These are phyloP conservation scores for Stemphylium beticola DNA, from an alignment of 2,329 filamentous ascomycete species.

Conservation along the genomic window DNA sequence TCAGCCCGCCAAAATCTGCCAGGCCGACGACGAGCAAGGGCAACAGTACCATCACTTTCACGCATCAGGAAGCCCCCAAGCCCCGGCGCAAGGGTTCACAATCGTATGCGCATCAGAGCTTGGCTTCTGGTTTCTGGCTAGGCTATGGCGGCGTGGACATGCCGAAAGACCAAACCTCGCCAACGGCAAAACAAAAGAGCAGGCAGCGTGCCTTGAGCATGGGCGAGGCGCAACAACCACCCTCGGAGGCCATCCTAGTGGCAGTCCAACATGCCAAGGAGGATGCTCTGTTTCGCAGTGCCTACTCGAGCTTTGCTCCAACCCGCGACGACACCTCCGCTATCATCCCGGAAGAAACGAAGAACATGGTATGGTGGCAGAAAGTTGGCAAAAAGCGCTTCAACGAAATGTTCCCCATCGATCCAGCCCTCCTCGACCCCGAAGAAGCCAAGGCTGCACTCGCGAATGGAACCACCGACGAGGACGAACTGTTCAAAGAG, in stretches of 20 bases:
- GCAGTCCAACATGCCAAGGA: slow-evolving; percentile 66
- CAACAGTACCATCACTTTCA: slow-evolving; percentile 57
- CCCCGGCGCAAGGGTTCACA: slow-evolving; percentile 46
- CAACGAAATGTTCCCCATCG: slow-evolving; percentile 66
- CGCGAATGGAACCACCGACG: slow-evolving; percentile 43
- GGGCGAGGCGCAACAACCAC: slow-evolving; percentile 64
- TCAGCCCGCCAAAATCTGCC: slow-evolving; percentile 74
- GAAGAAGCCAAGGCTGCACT: slow-evolving; percentile 47
- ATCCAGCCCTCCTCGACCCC: slow-evolving; percentile 50
- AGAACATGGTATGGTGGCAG: slow-evolving; percentile 79
- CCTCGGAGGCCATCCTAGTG: slow-evolving; percentile 48
- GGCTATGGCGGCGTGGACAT: slow-evolving; percentile 58
- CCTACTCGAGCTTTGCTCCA: slow-evolving; percentile 81
- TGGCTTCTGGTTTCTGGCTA: slow-evolving; percentile 71
- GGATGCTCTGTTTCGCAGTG: slow-evolving; percentile 76
- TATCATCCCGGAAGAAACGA: slow-evolving; percentile 69
- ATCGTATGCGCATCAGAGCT: slow-evolving; percentile 70
- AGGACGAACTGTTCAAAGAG: slow-evolving; percentile 47
- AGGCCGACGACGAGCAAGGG: slow-evolving; percentile 70
- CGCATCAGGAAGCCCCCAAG: slow-evolving; percentile 60
- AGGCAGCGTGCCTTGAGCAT: slow-evolving; percentile 73
- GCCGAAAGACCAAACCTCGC: slow-evolving; percentile 59
- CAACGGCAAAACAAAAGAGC: slow-evolving; percentile 69
- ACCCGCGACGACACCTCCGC: slow-evolving; percentile 75
- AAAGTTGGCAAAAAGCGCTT: slow-evolving; percentile 70